Conservation (phyloP, 768 basidiomycete species). For the Agrocybe chaxingu region DNA sequence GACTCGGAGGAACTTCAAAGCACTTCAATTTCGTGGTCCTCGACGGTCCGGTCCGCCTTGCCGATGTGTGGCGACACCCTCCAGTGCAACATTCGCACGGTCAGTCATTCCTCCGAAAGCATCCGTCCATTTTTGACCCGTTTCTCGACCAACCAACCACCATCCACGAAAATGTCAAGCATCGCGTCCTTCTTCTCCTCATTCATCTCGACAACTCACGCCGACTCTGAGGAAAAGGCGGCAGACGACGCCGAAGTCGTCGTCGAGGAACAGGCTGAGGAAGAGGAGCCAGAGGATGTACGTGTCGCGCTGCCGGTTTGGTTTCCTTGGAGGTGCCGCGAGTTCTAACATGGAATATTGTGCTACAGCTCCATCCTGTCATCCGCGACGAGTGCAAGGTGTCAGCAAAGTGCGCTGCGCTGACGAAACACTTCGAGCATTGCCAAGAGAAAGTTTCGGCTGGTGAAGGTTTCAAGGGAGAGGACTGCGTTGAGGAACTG, state of each 20-base stretch:
- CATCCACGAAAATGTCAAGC: slow-evolving; percentile 29
- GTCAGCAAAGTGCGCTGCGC: slow-evolving; percentile 59
- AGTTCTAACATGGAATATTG: not conserved
- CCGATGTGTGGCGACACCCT: too few species aligned
- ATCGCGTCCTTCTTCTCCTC: slow-evolving; percentile 45
- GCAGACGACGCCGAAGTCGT: slow-evolving; percentile 59
- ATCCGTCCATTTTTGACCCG: slow-evolving; percentile 13
- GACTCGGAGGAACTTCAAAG: too few species aligned
- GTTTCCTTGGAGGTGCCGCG: not conserved
- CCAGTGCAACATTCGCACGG: slow-evolving; percentile 2
- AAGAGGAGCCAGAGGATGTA: slow-evolving; percentile 82
- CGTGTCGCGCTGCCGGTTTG: slow-evolving; percentile 25
- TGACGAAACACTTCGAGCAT: slow-evolving; percentile 83
- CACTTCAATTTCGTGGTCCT: too few species aligned
- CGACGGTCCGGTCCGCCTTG: too few species aligned
- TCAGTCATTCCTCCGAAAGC: slow-evolving; percentile 10
- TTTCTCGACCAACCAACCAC: slow-evolving; percentile 3
- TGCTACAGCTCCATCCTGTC: slow-evolving; percentile 56
- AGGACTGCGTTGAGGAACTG: slow-evolving; percentile 93
- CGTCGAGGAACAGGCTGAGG: slow-evolving; percentile 37
- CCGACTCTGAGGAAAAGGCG: slow-evolving; percentile 40
- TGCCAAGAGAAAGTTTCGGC: slow-evolving; percentile 84
- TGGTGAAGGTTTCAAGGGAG: slow-evolving; percentile 83
- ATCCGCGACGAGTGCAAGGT: slow-evolving; percentile 76
- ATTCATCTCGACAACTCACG: slow-evolving; percentile 40